These are phyloP conservation scores for Fusarium continuum DNA, from an alignment of 2,329 filamentous ascomycete species.

Conservation along the genomic window DNA sequence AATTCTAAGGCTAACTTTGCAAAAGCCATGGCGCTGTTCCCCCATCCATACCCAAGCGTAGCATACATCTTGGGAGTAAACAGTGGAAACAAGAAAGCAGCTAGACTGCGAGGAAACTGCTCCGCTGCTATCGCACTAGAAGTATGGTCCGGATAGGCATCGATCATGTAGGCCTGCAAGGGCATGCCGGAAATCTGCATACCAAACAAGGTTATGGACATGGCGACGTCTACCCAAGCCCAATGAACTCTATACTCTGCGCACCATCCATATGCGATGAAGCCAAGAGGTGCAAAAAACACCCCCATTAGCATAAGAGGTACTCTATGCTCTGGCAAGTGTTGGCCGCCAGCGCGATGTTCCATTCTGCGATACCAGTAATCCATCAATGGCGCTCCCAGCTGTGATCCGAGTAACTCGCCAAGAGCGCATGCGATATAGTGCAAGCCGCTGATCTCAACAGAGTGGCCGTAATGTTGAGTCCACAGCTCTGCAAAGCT, in stretches of 20 bases:
- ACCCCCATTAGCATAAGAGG: constrained; percentile 50
- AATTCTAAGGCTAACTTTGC: constrained; percentile 48
- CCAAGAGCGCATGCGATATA: constrained; percentile 71
- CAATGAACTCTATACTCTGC: constrained; percentile 51
- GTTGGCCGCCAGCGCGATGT: constrained; percentile 7
- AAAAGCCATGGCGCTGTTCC: constrained; percentile 52
- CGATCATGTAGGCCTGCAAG: constrained; percentile 53
- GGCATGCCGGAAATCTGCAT: constrained; percentile 48
- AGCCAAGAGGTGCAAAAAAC: constrained; percentile 51
- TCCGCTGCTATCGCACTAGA: constrained; percentile 58
- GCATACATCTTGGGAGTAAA: constrained; percentile 56
- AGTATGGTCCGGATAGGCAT: constrained; percentile 57
- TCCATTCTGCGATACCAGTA: constrained; percentile 44
- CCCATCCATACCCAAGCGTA: constrained; percentile 51
- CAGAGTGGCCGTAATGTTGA: constrained; percentile 61
- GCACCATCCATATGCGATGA: constrained; percentile 57
- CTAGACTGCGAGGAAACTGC: constrained; percentile 56
- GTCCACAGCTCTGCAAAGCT: constrained; percentile 70
- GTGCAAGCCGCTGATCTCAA: constrained; percentile 69
- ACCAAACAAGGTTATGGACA: constrained; percentile 47
- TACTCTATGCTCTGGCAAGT: constrained; percentile 40
- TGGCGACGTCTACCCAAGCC: constrained; percentile 51
- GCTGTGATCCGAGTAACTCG: constrained; percentile 64
- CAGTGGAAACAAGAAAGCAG: constrained; percentile 60
- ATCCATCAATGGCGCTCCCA: constrained; percentile 57